A percentile compares a stretch with the other conserved stretches of the same genome.
phyloP scores from a whole-genome alignment of 2,329 filamentous ascomycete genomes.

The Pseudogymnoascus sp. region DNA sequence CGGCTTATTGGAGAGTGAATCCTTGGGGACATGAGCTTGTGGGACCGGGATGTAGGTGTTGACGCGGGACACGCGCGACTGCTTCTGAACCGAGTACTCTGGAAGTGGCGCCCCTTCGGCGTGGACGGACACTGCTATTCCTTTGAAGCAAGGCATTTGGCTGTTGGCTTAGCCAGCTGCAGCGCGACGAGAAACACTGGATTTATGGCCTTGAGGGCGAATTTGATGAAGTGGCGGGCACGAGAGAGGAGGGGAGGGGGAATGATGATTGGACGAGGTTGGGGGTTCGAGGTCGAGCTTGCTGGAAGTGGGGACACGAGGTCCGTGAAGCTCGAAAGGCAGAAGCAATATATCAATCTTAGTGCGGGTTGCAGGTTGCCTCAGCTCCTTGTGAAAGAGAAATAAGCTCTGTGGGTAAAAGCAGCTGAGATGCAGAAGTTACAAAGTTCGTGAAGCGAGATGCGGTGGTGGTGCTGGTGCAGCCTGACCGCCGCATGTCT shows the following conservation, averaged over 20 bases:
- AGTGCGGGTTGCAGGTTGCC: background rate
- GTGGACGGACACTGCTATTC: conserved; percentile 96
- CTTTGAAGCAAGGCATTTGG: conserved; percentile 92
- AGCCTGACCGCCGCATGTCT: conserved; percentile 6
- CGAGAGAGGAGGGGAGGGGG: background rate
- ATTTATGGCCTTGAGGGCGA: background rate
- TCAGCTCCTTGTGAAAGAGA: conserved; percentile 6
- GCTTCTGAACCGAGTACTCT: conserved; percentile 91
- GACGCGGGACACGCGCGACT: conserved; percentile 83
- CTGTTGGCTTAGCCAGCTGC: conserved; percentile 2
- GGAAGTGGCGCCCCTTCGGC: conserved; percentile 69
- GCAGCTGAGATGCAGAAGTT: conserved; percentile 8
- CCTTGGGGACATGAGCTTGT: conserved; percentile 63
- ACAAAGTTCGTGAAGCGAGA: conserved; percentile 9
- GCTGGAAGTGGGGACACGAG: background rate
- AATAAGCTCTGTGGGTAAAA: conserved; percentile 8
- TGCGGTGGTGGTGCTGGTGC: conserved; percentile 5
- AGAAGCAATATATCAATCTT: conserved; percentile 7
- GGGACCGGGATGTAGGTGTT: conserved; percentile 96
- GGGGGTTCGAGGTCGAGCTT: conserved; percentile 2
- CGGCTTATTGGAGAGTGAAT: conserved; percentile 60
- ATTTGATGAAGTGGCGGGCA: background rate
- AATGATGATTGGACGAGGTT: conserved; percentile 4
- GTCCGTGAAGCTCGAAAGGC: background rate
- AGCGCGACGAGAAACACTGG: background rate